Base-by-base conservation (phyloP, 139 green algal genomes). In the Coelastrella sp. region DNA sequence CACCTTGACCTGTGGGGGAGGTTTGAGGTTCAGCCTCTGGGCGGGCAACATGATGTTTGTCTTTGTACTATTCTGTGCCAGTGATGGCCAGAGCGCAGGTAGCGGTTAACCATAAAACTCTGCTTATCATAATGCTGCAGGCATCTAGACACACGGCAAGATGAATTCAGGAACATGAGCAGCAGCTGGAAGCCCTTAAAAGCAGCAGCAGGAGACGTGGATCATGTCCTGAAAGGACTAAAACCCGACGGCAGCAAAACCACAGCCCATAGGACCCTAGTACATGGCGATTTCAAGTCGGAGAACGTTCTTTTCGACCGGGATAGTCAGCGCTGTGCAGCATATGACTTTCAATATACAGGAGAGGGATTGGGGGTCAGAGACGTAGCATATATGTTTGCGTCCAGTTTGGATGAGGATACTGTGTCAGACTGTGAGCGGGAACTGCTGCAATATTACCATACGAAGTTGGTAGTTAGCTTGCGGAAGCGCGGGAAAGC, bases 371-470 rank as follows among this genome's bases (percentile, higher is more conserved):
- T 91, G 4, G 92, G 94, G 4, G 75, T 95, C 5, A 92, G 92
- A 54, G 95, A 97, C 73, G 86, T 97, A 14, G 93, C 91, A 8
- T 95, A 97, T 68, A 80, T 97, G 17, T 83, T 97, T 22, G 77
- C n/a, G n/a, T 92, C 85, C 4, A 91, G 86, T n/a, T 82, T 95
- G 4, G 81, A 94, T 16, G 76, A 86, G 0, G 74, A 85, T 19
- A 87, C 92, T 14, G 19, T 96, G 54, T 64, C 79, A 11, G 54
- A 58, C 61, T 14, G 79, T 3, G 93, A 95, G 77, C 81, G 65
- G 57, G 89, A 89, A 68, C 87, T 95, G 85, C 92, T 96, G 78
- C 77, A 57, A 8, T 71, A 94, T 88, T 96, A 97, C 75, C 90
- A 94, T 56, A 11, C 19, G 0, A 23, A 87, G 20, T 90, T 96